These are phyloP conservation scores for Cyanidioschyzon merolae DNA, from an alignment of 23 red algal species.

Conservation along the genomic window DNA sequence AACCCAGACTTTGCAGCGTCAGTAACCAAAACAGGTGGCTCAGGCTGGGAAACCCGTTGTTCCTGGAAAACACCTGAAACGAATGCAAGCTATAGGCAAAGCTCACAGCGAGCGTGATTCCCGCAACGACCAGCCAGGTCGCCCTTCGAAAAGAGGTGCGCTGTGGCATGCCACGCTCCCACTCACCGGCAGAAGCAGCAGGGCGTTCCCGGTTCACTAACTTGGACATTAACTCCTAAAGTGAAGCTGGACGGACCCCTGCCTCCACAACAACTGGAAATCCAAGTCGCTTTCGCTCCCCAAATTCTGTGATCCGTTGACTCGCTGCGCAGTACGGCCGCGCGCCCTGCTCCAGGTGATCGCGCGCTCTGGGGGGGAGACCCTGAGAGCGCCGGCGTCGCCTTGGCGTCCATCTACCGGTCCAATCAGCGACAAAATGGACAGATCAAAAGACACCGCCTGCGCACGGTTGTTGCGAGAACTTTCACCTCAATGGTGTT, in stretches of 20 bases:
- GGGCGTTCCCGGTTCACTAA: neutral
- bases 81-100: neutral
- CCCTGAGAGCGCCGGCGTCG: too few relatives aligned
- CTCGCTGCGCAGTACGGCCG: too few relatives aligned
- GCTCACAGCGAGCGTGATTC: neutral
- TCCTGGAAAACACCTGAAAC: neutral
- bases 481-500: too few relatives aligned
- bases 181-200: neutral
- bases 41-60: neutral
- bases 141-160: neutral
- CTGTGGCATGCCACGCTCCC: neutral
- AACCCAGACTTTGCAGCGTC: neutral
- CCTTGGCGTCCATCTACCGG: too few relatives aligned
- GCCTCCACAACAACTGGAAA: neutral
- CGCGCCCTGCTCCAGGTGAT: too few relatives aligned
- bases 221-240: neutral
- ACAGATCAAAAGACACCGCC: too few relatives aligned
- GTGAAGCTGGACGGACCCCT: too few relatives aligned
- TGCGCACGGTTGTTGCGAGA: too few relatives aligned
- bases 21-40: neutral
- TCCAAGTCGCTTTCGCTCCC: too few relatives aligned
- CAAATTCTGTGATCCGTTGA: too few relatives aligned
- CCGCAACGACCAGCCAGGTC: neutral
- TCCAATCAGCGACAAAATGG: too few relatives aligned
- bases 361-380: too few relatives aligned